Base-by-base conservation (phyloP, 1,284 basidiomycete species). In the Leccinum pallidistipes region DNA sequence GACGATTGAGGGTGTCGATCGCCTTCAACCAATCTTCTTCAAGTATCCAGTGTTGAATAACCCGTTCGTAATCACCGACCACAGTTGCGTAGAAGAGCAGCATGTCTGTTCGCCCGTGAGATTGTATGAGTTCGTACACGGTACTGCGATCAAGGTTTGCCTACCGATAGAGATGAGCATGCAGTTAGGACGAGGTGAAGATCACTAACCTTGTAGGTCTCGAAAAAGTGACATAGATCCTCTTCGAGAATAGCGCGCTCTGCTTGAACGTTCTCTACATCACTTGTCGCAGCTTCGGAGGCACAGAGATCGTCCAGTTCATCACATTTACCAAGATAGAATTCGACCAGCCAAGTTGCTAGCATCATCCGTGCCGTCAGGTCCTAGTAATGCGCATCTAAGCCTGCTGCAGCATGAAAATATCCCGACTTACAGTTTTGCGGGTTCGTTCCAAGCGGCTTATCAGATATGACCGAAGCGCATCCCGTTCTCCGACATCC, bases 321-420 rank as follows among this genome's bases (percentile, higher is more conserved):
- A 71, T 98, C 97, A 75, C 95, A 95, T 79, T 97, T 98, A 77
- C 90, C 92, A 24, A 99, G 85, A 73, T 96, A 98, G 66, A 99
- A 95, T 76, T 99, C 97, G 32, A 97, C 90, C 7, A 99, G 88
- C 97, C 97, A 99, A 0, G 96, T 98, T 1, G 97, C 95, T 8
- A 99, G 81, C 91, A 99, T 97, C 90, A 97, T 95, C 36, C 97
- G 85, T 74, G 98, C 95, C 0, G 94, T 95, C 53, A 93, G 69
- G 68, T 97, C 94, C 94, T 96, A 64, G 18, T 59, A 52, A 59
- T 29, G 32, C 2, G 14, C 27, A 24, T 52, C 4, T 63, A n/a
- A 40, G 49, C 9, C 16, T 40, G 38, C 12, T 21, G 16, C 6
- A 58, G 5, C 7, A 3, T 51, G 21, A 36, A 49, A 40, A 57